Conservation (phyloP, 2,329 filamentous ascomycete species). For the Lasiodiplodia hormozganensis region DNA sequence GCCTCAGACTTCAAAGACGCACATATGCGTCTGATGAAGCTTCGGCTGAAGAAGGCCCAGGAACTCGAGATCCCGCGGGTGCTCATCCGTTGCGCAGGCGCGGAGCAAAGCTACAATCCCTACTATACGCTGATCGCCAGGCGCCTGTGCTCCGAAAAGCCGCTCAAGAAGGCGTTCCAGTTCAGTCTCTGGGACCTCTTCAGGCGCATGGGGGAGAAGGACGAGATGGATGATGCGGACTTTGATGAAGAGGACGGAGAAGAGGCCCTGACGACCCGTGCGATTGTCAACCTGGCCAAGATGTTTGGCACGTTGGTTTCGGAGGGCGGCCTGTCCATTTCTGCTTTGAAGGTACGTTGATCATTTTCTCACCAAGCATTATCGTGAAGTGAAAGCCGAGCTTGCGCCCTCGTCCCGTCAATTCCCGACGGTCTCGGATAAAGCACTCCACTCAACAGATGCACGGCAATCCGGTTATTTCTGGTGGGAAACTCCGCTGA, state of each 20-base stretch:
- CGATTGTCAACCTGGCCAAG: slow-evolving; percentile 72
- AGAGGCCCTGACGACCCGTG: slow-evolving; percentile 59
- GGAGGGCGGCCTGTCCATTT: slow-evolving; percentile 65
- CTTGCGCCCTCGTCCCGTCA: neutral
- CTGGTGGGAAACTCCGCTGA: neutral
- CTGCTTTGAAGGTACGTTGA: slow-evolving; percentile 57
- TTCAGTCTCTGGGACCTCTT: slow-evolving; percentile 88
- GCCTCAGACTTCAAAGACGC: slow-evolving; percentile 85
- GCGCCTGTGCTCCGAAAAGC: slow-evolving; percentile 76
- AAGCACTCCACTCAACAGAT: slow-evolving; percentile 25
- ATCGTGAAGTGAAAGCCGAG: slow-evolving; percentile 4
- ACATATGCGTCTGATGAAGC: slow-evolving; percentile 77
- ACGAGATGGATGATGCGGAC: slow-evolving; percentile 64
- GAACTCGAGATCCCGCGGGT: slow-evolving; percentile 87
- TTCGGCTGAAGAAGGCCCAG: slow-evolving; percentile 85
- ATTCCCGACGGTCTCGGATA: neutral
- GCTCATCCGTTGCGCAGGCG: slow-evolving; percentile 83
- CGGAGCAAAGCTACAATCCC: slow-evolving; percentile 85
- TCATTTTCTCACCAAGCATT: neutral
- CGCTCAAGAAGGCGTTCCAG: slow-evolving; percentile 83
- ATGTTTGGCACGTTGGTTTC: slow-evolving; percentile 69
- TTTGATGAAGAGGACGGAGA: slow-evolving; percentile 61
- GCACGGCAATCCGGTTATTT: neutral
- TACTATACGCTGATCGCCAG: slow-evolving; percentile 90
- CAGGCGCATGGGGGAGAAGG: slow-evolving; percentile 80